Evolutionary conservation across 805 yeast species (phyloP), one percentile per base, ranked within the genome.

Genomic region (Pichia scutulata): DNA sequence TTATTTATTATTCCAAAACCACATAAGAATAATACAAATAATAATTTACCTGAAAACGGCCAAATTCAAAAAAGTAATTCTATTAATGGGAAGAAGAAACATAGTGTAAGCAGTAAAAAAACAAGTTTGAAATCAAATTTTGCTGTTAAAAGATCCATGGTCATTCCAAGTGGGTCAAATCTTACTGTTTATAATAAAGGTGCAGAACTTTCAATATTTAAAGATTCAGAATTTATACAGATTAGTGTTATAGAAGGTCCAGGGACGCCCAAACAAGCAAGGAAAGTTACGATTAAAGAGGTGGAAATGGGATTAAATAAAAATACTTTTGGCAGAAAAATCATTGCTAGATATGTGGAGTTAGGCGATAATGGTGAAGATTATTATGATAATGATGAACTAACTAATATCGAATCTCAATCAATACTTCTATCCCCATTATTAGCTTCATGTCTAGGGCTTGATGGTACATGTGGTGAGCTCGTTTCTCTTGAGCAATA

Each of bases 1-100:
- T 54, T 69, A 16, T 67, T 65, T 50, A 82, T 92, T 26, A 88
- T 95, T 7, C 97, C 98, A 0, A 82, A 72, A 56, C 67, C 69
- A 4, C 55, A 60, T 54, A 66, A 59, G 56, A 50, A 52, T 46
- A 52, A 21, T 37, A 36, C 59, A 23, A 46, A 5, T 23, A 2
- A n/a, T n/a, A n/a, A n/a, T n/a, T n/a, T n/a, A n/a, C n/a, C n/a
- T n/a, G n/a, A 4, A 8, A 24, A 28, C n/a, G 18, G 22, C 5
- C 33, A 22, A 1, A 30, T 2, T 16, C 3, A 70, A 67, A 46
- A 58, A 59, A 9, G 53, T 66, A 50, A 37, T 18, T 12, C 41
- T 18, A 16, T 42, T 9, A 39, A 64, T 50, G 64, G 63, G 41
- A 50, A 60, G 23, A 53, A 62, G 33, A 55, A 58, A 37, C 52